Percentiles rank a stretch among this genome's conserved stretches.
Evolutionary conservation across 306 rosid genomes (phyloP).

Genomic region (Medicago arabica): DNA sequence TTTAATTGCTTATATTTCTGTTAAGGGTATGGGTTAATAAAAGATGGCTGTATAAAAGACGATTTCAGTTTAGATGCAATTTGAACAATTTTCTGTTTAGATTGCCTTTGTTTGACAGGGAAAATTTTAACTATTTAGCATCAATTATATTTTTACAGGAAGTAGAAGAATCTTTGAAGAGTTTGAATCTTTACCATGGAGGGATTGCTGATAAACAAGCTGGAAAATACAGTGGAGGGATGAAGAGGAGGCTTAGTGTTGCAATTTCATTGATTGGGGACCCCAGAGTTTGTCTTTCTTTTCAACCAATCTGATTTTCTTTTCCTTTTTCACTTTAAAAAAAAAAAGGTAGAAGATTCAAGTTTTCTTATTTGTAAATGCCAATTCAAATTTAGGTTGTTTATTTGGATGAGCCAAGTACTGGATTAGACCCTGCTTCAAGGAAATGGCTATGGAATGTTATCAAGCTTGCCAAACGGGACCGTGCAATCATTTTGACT

Average conservation of each 20-base stretch:
- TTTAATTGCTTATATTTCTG: neutral
- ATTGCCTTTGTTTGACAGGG: neutral
- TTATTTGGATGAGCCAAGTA: slow-evolving; percentile 94
- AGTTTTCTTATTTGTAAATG: slow-evolving; percentile 1
- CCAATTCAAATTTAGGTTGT: slow-evolving; percentile 62
- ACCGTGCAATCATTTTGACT: slow-evolving; percentile 86
- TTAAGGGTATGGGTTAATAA: neutral
- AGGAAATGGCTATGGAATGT: slow-evolving; percentile 83
- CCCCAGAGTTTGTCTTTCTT: slow-evolving; percentile 62
- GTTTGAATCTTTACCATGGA: slow-evolving; percentile 78
- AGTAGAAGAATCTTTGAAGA: slow-evolving; percentile 80
- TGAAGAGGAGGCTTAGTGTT: slow-evolving; percentile 93
- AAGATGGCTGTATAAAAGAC: neutral
- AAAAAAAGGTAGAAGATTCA: slow-evolving; percentile 1
- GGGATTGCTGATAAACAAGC: slow-evolving; percentile 75
- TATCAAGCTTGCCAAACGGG: slow-evolving; percentile 69
- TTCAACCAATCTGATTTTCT: slow-evolving; percentile 17
- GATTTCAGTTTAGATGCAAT: too few species aligned
- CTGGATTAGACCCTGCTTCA: slow-evolving; percentile 91
- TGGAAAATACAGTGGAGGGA: slow-evolving; percentile 85
- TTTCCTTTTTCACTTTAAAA: neutral
- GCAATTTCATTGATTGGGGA: slow-evolving; percentile 86
- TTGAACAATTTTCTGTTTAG: too few species aligned
- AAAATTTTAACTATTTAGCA: neutral
- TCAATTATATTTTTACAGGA: slow-evolving; percentile 55